Conservation (phyloP, 345 rosid genomes). For the Eutrema heterophyllum region DNA sequence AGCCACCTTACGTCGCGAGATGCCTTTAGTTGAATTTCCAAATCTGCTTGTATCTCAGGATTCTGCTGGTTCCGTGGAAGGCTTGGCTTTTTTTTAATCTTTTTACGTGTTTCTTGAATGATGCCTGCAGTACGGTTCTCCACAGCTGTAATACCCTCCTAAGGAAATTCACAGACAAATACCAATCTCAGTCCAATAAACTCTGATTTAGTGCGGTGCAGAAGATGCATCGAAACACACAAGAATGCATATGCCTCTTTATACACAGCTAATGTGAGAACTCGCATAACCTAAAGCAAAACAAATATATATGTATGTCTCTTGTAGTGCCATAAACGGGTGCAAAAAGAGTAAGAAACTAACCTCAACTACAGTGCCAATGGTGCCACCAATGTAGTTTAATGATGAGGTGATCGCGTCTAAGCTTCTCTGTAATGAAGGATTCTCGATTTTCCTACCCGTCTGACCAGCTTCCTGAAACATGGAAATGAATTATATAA, state of each 20-base stretch:
- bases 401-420: slow-evolving; percentile 68
- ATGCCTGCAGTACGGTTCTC: slow-evolving; percentile 82
- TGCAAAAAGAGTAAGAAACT: slow-evolving; percentile 1
- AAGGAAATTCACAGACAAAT: slow-evolving; percentile 23
- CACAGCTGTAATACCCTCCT: slow-evolving; percentile 83
- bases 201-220: not conserved
- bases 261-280: not conserved
- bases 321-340: not conserved
- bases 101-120: slow-evolving; percentile 80
- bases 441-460: slow-evolving; percentile 40
- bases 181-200: not conserved
- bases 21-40: slow-evolving; percentile 91
- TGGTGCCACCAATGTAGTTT: slow-evolving; percentile 70
- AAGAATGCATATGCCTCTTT: not conserved
- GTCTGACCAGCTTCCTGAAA: slow-evolving; percentile 31
- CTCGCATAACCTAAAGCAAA: not conserved
- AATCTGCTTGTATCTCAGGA: slow-evolving; percentile 49
- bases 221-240: not conserved
- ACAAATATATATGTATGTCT: not conserved
- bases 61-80: slow-evolving; percentile 40
- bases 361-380: slow-evolving; percentile 85
- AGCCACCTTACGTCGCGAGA: slow-evolving; percentile 99
- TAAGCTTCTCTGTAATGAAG: slow-evolving; percentile 60
- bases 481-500: slow-evolving; percentile 19
- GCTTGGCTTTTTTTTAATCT: slow-evolving; percentile 57